Base-by-base conservation (phyloP, 306 rosid genomes). In the Potentilla sterilis region DNA sequence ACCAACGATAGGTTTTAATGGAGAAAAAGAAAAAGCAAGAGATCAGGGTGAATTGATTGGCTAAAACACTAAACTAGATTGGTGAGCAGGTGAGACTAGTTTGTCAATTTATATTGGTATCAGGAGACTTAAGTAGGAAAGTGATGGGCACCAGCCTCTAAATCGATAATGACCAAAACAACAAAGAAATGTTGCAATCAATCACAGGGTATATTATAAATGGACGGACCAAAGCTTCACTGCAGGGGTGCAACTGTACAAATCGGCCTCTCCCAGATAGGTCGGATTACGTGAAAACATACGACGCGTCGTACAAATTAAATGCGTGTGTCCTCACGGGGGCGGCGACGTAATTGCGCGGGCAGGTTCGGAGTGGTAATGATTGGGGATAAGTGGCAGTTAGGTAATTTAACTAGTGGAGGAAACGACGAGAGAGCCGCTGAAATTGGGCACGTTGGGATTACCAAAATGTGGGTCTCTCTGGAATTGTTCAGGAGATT, bases 381-480 rank as follows among this genome's bases (percentile, higher is more conserved):
- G 64, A 58, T 58, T 58, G 64, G 37, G 16, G 37, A 22, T 2
- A 7, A 11, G n/a, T 16, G 16, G 6, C 10, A 21, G 32, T 10
- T 58, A 28, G 3, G 64, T 58, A 22, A 58, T 10, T 58, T 58
- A 28, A 28, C 28, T 1, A 1, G 6, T 0, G 64, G 1, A 3
- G 7, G 15, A 1, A 7, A 19, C 24, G 21, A 8, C 55, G 9
- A 19, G 2, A 14, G 64, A 28, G 67, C 67, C 67, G 40, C n/a
- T 7, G 67, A 61, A 61, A 12, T 61, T 24, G 65, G 65, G 67
- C 67, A 61, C 38, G 65, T 59, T 59, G 38, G 64, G 65, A 59
- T 28, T 24, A 2, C 15, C 38, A 10, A 58, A 9, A 47, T 13
- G 15, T 7, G 44, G 55, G 21, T 49, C 48, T 49, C 48, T 10